Evolutionary conservation across 164 flowering plant species (phyloP).

Genomic region (Warburgia ugandensis): DNA sequence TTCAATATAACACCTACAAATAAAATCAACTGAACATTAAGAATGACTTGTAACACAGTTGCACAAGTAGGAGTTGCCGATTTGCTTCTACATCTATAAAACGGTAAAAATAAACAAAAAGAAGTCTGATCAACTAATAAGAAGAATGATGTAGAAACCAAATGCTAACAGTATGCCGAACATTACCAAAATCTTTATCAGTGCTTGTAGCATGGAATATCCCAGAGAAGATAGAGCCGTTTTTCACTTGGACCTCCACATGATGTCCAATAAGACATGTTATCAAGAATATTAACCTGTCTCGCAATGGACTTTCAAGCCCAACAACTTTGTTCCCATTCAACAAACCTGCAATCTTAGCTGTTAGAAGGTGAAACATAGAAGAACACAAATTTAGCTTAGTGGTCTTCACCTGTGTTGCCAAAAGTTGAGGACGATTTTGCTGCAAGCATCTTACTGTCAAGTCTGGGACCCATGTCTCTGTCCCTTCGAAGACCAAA

Average conservation of each 20-base stretch:
- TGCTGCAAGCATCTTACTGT: conserved; percentile 46
- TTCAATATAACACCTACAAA: conserved; percentile 66
- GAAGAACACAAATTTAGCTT: not conserved
- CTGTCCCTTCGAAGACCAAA: conserved; percentile 58
- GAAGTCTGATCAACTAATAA: not conserved
- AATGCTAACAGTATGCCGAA: not conserved
- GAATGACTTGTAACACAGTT: not conserved
- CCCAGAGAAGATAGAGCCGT: conserved; percentile 81
- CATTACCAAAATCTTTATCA: conserved; percentile 89
- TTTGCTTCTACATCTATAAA: not conserved
- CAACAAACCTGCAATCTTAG: conserved; percentile 24
- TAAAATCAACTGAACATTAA: not conserved
- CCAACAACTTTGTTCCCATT: conserved; percentile 40
- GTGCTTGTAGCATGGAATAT: conserved; percentile 69
- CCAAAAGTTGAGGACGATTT: conserved; percentile 38
- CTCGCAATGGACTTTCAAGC: conserved; percentile 49
- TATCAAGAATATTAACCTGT: conserved; percentile 61
- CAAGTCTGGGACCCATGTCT: conserved; percentile 48
- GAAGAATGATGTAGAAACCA: too few species aligned
- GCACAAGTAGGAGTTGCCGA: not conserved
- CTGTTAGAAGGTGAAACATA: conserved; percentile 3
- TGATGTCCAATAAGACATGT: conserved; percentile 80
- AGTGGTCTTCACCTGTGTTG: conserved; percentile 36
- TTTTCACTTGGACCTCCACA: conserved; percentile 88
- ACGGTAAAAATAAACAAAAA: not conserved